Base-by-base conservation (phyloP, 202 grass and related monocot genomes). In the Elaeis oleifera region DNA sequence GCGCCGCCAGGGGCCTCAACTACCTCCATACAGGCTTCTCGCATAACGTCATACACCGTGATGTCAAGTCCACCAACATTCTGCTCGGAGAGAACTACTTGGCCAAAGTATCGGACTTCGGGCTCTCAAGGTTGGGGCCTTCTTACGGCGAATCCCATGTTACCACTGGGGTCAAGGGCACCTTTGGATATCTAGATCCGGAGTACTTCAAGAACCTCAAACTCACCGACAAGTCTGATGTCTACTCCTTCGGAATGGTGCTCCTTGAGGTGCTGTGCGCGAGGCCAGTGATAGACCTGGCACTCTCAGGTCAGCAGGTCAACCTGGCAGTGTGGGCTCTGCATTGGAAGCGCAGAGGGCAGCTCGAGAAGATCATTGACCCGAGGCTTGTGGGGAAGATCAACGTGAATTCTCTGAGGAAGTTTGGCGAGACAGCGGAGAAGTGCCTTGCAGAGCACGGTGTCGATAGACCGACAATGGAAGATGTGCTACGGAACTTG, bases 21-120 rank as follows among this genome's bases (percentile, higher is more conserved):
- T 87, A 95, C 74, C 80, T 95, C 9, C 90, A 95, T 76, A 82
- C 77, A 0, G 85, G 90, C 17, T 70, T 85, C 74, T 77, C 89
- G 0, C 78, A 94, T 44, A 94, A 78, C 72, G 75, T 81, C 36
- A 81, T 81, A 25, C 78, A 81, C 56, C 64, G 78, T 18, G 78
- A 81, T 14, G 20, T 81, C 55, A 81, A 81, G 69, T 76, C 78
- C 31, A 81, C 71, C 27, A 81, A 81, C 58, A 81, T 81, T 51
- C 65, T 81, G 6, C 72, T 89, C n/a, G 85, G 73, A 62, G 77
- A 89, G 48, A 74, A 54, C 3, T 74, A 64, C 53, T 48, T 72
- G 59, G 74, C 83, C 17, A 95, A 90, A 80, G 90, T 95, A 0
- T 78, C 90, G 51, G 90, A 95, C 72, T 95, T 95, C 71, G 90